phyloP scores from a whole-genome alignment of 805 yeast genomes.

The Yarrowia divulgata region DNA sequence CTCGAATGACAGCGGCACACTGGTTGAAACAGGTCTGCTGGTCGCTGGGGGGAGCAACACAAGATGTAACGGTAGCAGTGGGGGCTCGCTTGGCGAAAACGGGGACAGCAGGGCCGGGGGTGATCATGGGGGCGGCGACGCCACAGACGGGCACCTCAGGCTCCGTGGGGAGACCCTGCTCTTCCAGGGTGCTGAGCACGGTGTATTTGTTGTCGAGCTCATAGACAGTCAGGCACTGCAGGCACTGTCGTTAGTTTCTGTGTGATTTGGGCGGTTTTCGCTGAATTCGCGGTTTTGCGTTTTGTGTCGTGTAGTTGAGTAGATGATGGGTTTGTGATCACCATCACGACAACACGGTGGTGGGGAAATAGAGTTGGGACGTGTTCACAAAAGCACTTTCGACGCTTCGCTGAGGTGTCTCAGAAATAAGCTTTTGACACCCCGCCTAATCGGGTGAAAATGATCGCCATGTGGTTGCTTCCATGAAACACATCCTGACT shows the following conservation, averaged over 20 bases:
- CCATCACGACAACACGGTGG: slow-evolving; percentile 7
- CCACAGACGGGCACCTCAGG: slow-evolving; percentile 29
- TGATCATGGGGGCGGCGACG: slow-evolving; percentile 25
- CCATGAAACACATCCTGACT: too few species aligned
- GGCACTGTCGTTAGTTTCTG: slow-evolving; percentile 31
- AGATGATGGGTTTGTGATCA: background rate
- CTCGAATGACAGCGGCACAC: slow-evolving; percentile 28
- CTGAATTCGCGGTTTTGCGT: too few species aligned
- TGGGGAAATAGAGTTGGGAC: background rate
- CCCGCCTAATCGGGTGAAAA: background rate
- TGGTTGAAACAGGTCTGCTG: slow-evolving; percentile 25
- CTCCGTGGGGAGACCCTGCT: slow-evolving; percentile 25
- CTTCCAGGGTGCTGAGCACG: slow-evolving; percentile 22
- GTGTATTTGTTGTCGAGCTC: slow-evolving; percentile 12
- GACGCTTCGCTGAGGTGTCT: background rate
- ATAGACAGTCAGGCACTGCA: slow-evolving; percentile 33
- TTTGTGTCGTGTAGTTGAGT: too few species aligned
- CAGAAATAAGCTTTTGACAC: background rate
- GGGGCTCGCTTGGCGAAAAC: slow-evolving; percentile 32
- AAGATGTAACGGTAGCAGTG: slow-evolving; percentile 19
- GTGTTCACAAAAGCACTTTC: background rate
- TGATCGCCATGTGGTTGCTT: background rate
- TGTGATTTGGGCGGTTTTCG: background rate
- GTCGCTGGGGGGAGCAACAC: slow-evolving; percentile 7
- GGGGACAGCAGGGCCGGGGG: slow-evolving; percentile 26